Conservation (phyloP, 148 eudicot species). For the Tetragonia tetragonoides region DNA sequence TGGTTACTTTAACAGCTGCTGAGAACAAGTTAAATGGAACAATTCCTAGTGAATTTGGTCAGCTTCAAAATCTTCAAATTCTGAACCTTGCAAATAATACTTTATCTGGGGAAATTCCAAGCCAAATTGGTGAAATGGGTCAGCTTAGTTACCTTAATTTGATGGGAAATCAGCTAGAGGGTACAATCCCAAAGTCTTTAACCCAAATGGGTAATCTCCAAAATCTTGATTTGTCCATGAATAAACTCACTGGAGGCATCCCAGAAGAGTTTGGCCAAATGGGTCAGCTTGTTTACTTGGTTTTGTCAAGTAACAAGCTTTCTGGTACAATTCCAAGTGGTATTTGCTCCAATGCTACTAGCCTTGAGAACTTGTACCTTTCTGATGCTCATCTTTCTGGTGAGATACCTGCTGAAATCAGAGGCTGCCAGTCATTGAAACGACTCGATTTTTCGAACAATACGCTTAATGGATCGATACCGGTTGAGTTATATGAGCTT, state of each 20-base stretch:
- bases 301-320: conserved; percentile 55
- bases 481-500: conserved; percentile 53
- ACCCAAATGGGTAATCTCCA: conserved; percentile 46
- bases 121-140: conserved; percentile 52
- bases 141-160: conserved; percentile 68
- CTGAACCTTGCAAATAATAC: conserved; percentile 76
- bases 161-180: conserved; percentile 72
- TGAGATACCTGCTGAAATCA: conserved; percentile 56
- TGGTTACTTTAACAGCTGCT: conserved; percentile 54
- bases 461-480: conserved; percentile 72
- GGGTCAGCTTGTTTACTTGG: conserved; percentile 58
- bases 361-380: conserved; percentile 52
- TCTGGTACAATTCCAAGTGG: conserved; percentile 55
- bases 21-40: conserved; percentile 63
- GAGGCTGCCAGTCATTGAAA: conserved; percentile 47
- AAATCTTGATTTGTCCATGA: conserved; percentile 70
- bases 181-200: conserved; percentile 57
- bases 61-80: conserved; percentile 45
- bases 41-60: conserved; percentile 51
- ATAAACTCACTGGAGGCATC: conserved; percentile 65
- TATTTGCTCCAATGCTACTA: conserved; percentile 66
- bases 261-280: conserved; percentile 66
- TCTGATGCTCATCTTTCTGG: conserved; percentile 65
- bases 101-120: conserved; percentile 64
- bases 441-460: conserved; percentile 89